phyloP scores from a whole-genome alignment of 2,329 filamentous ascomycete species.

The Chrysosporium keratinophilum region DNA sequence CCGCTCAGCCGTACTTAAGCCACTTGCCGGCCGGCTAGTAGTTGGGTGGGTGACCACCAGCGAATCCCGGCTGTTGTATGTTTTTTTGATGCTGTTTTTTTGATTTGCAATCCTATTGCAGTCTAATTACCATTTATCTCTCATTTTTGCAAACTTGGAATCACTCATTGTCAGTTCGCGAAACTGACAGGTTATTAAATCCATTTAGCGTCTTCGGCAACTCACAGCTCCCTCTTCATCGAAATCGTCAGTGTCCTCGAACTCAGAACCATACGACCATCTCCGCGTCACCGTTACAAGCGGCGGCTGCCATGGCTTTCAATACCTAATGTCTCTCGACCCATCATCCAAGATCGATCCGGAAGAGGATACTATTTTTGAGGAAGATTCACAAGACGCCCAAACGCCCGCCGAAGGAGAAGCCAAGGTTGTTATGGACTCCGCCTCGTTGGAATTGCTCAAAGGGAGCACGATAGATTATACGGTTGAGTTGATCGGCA shows the following conservation, averaged over 20 bases:
- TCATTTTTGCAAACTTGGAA: no score
- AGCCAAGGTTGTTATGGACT: conserved; percentile 82
- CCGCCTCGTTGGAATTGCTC: conserved; percentile 73
- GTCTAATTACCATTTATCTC: not conserved
- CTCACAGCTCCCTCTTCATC: conserved; percentile 51
- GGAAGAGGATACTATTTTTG: conserved; percentile 82
- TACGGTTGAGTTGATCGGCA: conserved; percentile 87
- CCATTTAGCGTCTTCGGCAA: conserved; percentile 53
- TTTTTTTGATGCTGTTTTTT: conserved; percentile 24
- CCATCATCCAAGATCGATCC: conserved; percentile 45
- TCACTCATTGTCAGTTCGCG: no score
- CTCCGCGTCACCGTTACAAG: conserved; percentile 88
- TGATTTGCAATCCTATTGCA: not conserved
- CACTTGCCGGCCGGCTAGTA: conserved; percentile 39
- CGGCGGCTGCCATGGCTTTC: conserved; percentile 94
- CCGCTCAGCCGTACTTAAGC: conserved; percentile 40
- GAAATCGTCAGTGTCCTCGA: conserved; percentile 26
- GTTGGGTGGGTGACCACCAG: conserved; percentile 40
- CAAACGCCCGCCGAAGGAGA: conserved; percentile 34
- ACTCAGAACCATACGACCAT: conserved; percentile 63
- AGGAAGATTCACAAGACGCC: conserved; percentile 43
- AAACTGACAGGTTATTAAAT: no score
- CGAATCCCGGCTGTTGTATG: conserved; percentile 38
- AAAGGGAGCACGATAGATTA: conserved; percentile 95
- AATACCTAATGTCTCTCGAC: conserved; percentile 86